These are phyloP conservation scores for Adansonia grandidieri DNA, from an alignment of 441 rosid species.

Conservation along the genomic window DNA sequence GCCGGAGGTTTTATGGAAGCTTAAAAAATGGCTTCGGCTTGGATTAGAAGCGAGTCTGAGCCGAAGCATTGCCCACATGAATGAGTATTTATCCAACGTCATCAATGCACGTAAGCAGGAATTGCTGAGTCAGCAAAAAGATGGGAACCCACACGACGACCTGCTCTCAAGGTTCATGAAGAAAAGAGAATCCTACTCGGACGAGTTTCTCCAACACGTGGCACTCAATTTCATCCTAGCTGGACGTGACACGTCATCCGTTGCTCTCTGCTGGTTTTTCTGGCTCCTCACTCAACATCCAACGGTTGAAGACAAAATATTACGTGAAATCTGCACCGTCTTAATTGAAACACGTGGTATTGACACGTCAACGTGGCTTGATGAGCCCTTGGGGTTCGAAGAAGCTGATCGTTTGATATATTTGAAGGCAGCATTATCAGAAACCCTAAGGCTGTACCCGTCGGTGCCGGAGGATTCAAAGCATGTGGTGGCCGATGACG, in stretches of 20 bases:
- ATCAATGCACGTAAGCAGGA: slow-evolving; percentile 77
- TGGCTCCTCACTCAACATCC: slow-evolving; percentile 72
- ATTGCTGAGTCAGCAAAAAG: slow-evolving; percentile 50
- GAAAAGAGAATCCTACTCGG: slow-evolving; percentile 83
- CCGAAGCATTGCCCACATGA: slow-evolving; percentile 73
- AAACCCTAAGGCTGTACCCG: slow-evolving; percentile 84
- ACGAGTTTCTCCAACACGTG: slow-evolving; percentile 77
- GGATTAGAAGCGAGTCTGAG: slow-evolving; percentile 86
- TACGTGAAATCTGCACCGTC: slow-evolving; percentile 61
- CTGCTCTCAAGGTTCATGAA: slow-evolving; percentile 85
- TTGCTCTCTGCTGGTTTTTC: slow-evolving; percentile 91
- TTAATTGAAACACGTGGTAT: slow-evolving; percentile 72
- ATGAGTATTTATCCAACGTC: slow-evolving; percentile 65
- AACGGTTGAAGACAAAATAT: slow-evolving; percentile 66
- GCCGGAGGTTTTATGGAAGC: slow-evolving; percentile 89
- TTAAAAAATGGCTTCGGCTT: slow-evolving; percentile 72
- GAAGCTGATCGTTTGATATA: slow-evolving; percentile 73
- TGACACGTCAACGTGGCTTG: slow-evolving; percentile 60
- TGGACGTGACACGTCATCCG: slow-evolving; percentile 97
- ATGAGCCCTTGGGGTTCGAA: slow-evolving; percentile 73
- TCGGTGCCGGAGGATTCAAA: slow-evolving; percentile 96
- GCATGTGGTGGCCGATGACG: slow-evolving; percentile 77
- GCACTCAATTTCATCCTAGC: slow-evolving; percentile 96
- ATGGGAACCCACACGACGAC: slow-evolving; percentile 67
- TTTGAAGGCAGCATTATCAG: slow-evolving; percentile 86